phyloP scores from a whole-genome alignment of 305 asterid genomes.

The Fraxinus angustifolia region DNA sequence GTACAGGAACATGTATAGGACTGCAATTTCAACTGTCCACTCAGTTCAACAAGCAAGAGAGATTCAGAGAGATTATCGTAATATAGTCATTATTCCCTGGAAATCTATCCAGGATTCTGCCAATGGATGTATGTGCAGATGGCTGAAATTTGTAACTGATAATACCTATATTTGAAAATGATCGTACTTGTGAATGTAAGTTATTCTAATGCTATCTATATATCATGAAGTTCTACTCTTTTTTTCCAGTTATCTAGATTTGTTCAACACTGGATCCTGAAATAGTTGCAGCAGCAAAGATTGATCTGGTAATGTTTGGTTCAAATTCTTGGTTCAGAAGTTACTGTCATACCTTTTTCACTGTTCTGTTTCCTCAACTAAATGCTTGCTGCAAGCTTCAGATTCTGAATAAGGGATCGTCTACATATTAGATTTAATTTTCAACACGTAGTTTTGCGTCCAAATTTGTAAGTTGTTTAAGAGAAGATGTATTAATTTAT shows the following conservation, averaged over 20 bases:
- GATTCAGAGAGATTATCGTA: background rate
- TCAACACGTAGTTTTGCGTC: background rate
- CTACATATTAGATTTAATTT: background rate
- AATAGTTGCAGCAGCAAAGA: background rate
- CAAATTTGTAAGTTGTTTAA: background rate
- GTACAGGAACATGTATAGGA: conserved; percentile 3
- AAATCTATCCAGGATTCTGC: conserved; percentile 5
- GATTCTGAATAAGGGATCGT: background rate
- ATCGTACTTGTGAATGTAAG: background rate
- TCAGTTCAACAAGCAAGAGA: background rate
- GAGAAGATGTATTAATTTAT: background rate
- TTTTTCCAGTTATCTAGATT: background rate
- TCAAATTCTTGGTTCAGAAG: background rate
- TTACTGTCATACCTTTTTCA: background rate
- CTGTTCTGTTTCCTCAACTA: background rate
- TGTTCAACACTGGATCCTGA: background rate
- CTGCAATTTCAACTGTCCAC: background rate
- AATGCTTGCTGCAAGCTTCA: background rate
- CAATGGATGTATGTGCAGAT: conserved; percentile 12
- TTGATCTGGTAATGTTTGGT: background rate
- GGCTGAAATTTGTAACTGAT: conserved; percentile 28
- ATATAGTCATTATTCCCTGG: background rate
- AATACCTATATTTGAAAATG: conserved; percentile 21
- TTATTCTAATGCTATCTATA: background rate
- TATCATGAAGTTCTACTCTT: background rate